A percentile compares a stretch with the other conserved stretches of the same genome.
phyloP scores from a whole-genome alignment of 176 grass and related monocot genomes.

The Elymus sibiricus region DNA sequence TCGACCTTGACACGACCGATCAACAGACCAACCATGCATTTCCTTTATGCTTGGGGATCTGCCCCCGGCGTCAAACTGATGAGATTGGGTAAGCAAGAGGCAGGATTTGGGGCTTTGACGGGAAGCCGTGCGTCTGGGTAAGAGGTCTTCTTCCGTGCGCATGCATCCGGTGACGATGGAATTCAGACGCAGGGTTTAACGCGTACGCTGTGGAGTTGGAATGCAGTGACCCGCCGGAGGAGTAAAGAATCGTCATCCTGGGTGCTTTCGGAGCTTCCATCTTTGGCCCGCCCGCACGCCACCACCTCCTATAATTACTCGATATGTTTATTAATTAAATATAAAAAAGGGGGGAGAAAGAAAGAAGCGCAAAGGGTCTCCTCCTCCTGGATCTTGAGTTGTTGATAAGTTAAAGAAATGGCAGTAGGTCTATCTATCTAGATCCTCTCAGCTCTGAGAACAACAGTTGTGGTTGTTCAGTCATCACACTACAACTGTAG shows the following conservation, averaged over 20 bases:
- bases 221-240: not conserved
- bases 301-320: not conserved
- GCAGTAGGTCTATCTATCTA: not conserved
- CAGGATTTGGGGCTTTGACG: too few species aligned
- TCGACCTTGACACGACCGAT: not conserved
- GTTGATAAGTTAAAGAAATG: conserved; percentile 19
- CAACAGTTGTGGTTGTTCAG: too few species aligned
- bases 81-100: too few species aligned
- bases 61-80: too few species aligned
- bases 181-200: not conserved
- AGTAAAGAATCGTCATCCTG: not conserved
- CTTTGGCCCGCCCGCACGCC: conserved; percentile 5
- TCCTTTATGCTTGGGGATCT: too few species aligned
- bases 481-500: not conserved
- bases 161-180: too few species aligned
- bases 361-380: not conserved
- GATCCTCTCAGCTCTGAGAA: not conserved
- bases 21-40: not conserved
- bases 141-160: not conserved
- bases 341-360: not conserved
- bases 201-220: not conserved
- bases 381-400: not conserved
- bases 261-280: not conserved
- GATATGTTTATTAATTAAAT: too few species aligned
- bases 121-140: not conserved